phyloP scores from a whole-genome alignment of 2,329 filamentous ascomycete genomes.

The Aspergillaceae sp. region DNA sequence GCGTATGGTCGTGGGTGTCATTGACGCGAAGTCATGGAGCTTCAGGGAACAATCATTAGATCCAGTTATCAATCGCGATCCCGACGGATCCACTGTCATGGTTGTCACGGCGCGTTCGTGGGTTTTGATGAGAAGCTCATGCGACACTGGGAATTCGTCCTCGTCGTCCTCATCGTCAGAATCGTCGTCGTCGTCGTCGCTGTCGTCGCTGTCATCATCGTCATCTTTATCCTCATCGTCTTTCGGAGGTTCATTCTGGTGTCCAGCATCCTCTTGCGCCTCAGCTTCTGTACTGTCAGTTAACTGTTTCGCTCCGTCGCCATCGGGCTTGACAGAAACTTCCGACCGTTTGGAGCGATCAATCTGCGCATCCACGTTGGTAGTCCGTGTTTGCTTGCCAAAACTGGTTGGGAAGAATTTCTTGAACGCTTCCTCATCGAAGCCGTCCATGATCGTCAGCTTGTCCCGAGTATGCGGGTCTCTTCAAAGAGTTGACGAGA shows the following conservation, averaged over 20 bases:
- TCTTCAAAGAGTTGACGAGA: background rate
- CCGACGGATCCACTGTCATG: slow-evolving; percentile 73
- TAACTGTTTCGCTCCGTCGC: slow-evolving; percentile 14
- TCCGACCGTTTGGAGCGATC: slow-evolving; percentile 62
- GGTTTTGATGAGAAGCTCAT: slow-evolving; percentile 86
- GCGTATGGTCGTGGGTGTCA: slow-evolving; percentile 89
- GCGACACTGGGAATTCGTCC: slow-evolving; percentile 84
- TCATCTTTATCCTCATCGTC: slow-evolving; percentile 4
- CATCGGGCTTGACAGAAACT: slow-evolving; percentile 24
- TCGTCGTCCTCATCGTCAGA: slow-evolving; percentile 68
- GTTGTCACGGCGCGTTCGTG: slow-evolving; percentile 83
- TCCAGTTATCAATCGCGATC: slow-evolving; percentile 76
- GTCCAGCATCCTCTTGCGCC: slow-evolving; percentile 8
- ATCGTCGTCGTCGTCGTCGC: slow-evolving; percentile 46
- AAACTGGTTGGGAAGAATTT: slow-evolving; percentile 72
- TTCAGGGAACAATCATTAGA: slow-evolving; percentile 88
- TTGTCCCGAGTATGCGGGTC: background rate
- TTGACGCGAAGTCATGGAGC: slow-evolving; percentile 87
- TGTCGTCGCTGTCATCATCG: slow-evolving; percentile 15
- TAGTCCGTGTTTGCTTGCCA: slow-evolving; percentile 67
- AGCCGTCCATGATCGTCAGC: slow-evolving; percentile 29
- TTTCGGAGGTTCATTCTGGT: slow-evolving; percentile 4
- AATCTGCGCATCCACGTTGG: slow-evolving; percentile 72
- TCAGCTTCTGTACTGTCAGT: slow-evolving; percentile 16
- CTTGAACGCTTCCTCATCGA: slow-evolving; percentile 40